Base-by-base conservation (phyloP, 2,329 filamentous ascomycete species). In the Colletotrichum ledebouriae region DNA sequence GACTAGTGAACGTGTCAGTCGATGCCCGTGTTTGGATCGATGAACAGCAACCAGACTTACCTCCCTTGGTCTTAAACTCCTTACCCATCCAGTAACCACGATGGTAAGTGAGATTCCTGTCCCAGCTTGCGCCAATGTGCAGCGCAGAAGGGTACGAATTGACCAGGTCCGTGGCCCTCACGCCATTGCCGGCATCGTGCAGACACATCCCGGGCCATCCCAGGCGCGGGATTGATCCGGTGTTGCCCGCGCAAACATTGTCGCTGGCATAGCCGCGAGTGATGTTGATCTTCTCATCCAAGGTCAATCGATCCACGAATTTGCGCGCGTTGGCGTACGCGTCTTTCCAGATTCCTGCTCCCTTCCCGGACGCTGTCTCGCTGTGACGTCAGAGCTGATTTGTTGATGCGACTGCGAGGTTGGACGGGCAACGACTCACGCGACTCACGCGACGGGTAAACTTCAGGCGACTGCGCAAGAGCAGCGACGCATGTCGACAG, bases 271-370 rank as follows among this genome's bases (percentile, higher is more conserved):
- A 84, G 6, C 63, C 75, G 7, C 78, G 73, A 0, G 76, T 72
- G 25, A 84, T 79, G 67, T 85, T 85, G 29, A 79, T 86, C 74
- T 89, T 91, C 73, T 92, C 90, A 12, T 89, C 89, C 3, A 92
- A 76, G 0, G 89, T 92, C 85, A 92, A 87, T 61, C 86, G 84
- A 41, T 79, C 78, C 7, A 92, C 89, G 2, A 92, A 77, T 1
- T 78, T 75, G 33, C 83, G 80, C 2, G 90, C 90, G 70, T 85
- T 87, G 52, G 78, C 77, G 73, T 90, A 91, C 47, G 89, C 88
- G 29, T 81, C 79, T 6, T 80, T 80, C 90, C 90, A 92, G n/a
- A 60, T 13, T 4, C 62, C 62, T 3, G 17, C 9, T 9, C 62
- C 62, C 20, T 41, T 37, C 2, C 62, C 62, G 6, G 37, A 9